Evolutionary conservation across 192 early-diverging fungal species (phyloP), one percentile per base, ranked within the genome.

Genomic region (Entomortierella chlamydospora): DNA sequence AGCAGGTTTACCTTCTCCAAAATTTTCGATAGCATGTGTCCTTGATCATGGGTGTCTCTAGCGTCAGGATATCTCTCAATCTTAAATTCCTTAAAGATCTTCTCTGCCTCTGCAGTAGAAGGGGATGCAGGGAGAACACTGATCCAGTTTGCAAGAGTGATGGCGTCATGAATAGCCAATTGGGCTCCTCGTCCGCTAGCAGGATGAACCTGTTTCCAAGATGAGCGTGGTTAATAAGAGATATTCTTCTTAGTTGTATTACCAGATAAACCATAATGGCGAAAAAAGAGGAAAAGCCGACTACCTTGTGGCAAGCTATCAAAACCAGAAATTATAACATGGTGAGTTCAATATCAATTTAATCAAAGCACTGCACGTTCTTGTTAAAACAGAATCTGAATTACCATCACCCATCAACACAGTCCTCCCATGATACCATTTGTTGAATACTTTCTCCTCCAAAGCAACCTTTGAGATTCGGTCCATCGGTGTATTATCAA

Each of bases 371-470:
- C n/a, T n/a, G n/a, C n/a, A n/a, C n/a, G n/a, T n/a, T n/a, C n/a
- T n/a, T n/a, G 18, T 22, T 17, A 10, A n/a, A 50, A 22, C 4
- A 10, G 4, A 50, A 4, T 15, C 47, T n/a, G 13, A 28, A n/a
- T 57, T 57, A 57, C 55, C 55, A 20, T 57, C 55, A 28, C 55
- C 55, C 1, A 57, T 34, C 23, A 57, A 30, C 5, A 57, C 55
- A 26, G 31, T 57, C 31, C 55, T 30, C 5, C 30, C 1, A 34
- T 57, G 55, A 15, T 57, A 28, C 55, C 55, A 57, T 57, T 26
- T 57, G 6, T 30, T 15, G 33, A 57, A 57, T 8, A 57, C 28
- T 34, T 57, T 57, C 55, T 57, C 55, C 20, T 57, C 55, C 12
- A 57, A 22, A 12, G 31, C 13, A 30, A 57, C 31, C 55, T 57